phyloP scores from a whole-genome alignment of 1,139 yeast species.

The Yamadazyma taylorii region DNA sequence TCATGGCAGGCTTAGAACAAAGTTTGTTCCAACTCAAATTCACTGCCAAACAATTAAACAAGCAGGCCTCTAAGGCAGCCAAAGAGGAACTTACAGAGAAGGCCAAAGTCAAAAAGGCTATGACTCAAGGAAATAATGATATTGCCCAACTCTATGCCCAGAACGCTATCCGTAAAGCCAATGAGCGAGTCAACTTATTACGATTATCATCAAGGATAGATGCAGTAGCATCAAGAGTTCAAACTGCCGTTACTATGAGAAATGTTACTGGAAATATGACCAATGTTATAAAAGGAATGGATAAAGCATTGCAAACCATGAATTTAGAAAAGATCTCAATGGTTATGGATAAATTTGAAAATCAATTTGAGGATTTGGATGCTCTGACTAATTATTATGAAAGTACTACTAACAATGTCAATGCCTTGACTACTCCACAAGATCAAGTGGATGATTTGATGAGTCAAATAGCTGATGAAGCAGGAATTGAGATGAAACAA shows the following conservation, averaged over 20 bases:
- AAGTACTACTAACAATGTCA: conserved; percentile 82
- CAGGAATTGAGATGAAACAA: conserved; percentile 91
- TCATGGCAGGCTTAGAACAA: conserved; percentile 50
- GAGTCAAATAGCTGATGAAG: conserved; percentile 96
- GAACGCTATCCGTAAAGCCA: conserved; percentile 89
- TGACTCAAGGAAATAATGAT: conserved; percentile 83
- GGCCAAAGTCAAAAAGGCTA: conserved; percentile 86
- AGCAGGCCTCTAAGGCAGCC: conserved; percentile 88
- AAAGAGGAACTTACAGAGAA: conserved; percentile 89
- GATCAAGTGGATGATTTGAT: conserved; percentile 91
- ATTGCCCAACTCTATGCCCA: conserved; percentile 94
- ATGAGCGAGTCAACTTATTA: conserved; percentile 80
- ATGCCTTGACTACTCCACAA: conserved; percentile 88
- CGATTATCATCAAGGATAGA: conserved; percentile 88
- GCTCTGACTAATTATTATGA: conserved; percentile 94
- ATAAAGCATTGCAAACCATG: conserved; percentile 93
- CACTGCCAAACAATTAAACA: conserved; percentile 88
- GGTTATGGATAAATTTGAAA: conserved; percentile 97
- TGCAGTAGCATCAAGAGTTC: conserved; percentile 94
- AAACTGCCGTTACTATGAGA: conserved; percentile 97
- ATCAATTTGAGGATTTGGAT: conserved; percentile 93
- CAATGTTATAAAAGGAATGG: conserved; percentile 93
- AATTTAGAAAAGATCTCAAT: conserved; percentile 86
- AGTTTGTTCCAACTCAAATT: conserved; percentile 58
- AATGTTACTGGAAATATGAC: conserved; percentile 94